Conservation (phyloP, 306 rosid species). For the Cotoneaster glaucophyllus region DNA sequence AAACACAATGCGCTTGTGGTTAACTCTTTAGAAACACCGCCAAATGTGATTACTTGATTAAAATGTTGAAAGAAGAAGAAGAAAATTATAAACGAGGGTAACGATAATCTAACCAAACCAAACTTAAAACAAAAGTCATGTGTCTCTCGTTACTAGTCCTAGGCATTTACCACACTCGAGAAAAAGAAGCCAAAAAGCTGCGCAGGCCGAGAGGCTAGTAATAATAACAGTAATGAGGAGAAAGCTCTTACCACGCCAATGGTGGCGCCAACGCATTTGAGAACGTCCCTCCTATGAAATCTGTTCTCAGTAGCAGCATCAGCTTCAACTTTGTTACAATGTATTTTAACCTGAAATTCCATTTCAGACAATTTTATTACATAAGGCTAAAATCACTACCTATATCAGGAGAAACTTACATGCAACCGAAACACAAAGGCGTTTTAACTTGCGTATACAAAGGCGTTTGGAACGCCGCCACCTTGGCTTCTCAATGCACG, state of each 20-base stretch:
- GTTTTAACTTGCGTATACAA: not conserved
- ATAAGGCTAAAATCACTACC: not conserved
- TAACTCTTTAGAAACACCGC: too few species aligned
- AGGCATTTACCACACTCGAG: too few species aligned
- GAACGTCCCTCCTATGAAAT: slow-evolving; percentile 44
- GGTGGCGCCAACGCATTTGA: slow-evolving; percentile 54
- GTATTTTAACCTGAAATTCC: slow-evolving; percentile 44
- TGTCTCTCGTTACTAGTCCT: too few species aligned
- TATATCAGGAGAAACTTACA: not conserved
- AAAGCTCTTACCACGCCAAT: slow-evolving; percentile 63
- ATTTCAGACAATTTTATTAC: not conserved
- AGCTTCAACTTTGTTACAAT: slow-evolving; percentile 40
- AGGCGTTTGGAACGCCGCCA: not conserved
- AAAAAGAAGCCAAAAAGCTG: too few species aligned
- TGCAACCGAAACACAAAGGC: not conserved
- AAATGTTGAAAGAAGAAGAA: too few species aligned
- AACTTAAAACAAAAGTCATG: too few species aligned
- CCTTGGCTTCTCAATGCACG: not conserved
- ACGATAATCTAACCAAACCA: too few species aligned
- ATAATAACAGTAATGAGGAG: not conserved
- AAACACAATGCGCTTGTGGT: too few species aligned
- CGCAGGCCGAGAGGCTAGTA: too few species aligned
- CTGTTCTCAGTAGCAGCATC: slow-evolving; percentile 30
- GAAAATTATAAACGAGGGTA: too few species aligned
- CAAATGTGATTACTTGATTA: too few species aligned